Conservation (phyloP, 2,329 filamentous ascomycete species). For the Colletotrichum phormii region DNA sequence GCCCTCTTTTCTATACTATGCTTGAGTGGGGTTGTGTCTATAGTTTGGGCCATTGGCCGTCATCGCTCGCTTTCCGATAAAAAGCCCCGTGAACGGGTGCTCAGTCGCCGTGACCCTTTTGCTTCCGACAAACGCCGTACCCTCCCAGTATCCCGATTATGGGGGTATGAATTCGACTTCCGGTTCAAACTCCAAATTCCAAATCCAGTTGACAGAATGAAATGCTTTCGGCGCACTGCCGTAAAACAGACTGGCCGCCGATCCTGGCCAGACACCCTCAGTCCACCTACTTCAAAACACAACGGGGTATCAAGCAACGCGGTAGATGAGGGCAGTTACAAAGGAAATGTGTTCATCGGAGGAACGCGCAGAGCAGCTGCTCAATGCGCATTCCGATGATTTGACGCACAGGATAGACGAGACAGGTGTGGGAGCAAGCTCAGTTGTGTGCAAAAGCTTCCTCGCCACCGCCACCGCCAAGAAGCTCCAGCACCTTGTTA, state of each 20-base stretch:
- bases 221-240: slow-evolving; percentile 26
- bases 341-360: slow-evolving; percentile 37
- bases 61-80: slow-evolving; percentile 35
- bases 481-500: slow-evolving; percentile 91
- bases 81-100: slow-evolving; percentile 11
- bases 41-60: slow-evolving; percentile 28
- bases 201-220: slow-evolving; percentile 19
- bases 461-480: slow-evolving; percentile 69
- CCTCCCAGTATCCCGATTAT: slow-evolving; percentile 2
- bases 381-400: slow-evolving; percentile 25
- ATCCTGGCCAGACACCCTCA: slow-evolving; percentile 34
- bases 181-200: slow-evolving; percentile 5
- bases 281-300: slow-evolving; percentile 34
- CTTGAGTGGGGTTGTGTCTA: slow-evolving; percentile 39
- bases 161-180: slow-evolving; percentile 12
- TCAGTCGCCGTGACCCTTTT: slow-evolving; percentile 31
- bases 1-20: slow-evolving; percentile 36
- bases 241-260: slow-evolving; percentile 32
- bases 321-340: slow-evolving; percentile 41
- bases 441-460: slow-evolving; percentile 46
- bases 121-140: slow-evolving; percentile 32
- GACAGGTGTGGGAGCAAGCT: neutral
- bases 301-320: slow-evolving; percentile 45
- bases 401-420: slow-evolving; percentile 36
- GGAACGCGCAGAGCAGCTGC: slow-evolving; percentile 23